Base-by-base conservation (phyloP, 192 early-diverging fungal genomes). In the Entomortierella chlamydospora region DNA sequence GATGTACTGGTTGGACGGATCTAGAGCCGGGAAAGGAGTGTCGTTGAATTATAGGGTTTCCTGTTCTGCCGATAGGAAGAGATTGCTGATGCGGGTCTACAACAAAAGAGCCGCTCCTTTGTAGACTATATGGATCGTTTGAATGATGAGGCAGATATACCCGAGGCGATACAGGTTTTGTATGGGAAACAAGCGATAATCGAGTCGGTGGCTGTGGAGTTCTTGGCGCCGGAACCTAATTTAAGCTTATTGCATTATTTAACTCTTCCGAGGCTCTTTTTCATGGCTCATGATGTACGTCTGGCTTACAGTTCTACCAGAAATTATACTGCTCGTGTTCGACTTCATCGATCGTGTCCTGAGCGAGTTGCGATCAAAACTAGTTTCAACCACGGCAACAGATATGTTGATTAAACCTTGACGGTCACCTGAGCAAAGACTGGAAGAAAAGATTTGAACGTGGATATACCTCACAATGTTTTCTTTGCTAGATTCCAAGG, bases 291-390 rank as follows among this genome's bases (percentile, higher is more conserved):
- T n/a, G 17, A 50, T 4, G 18, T 17, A 17, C 3, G 22, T 50
- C 15, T 50, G 15, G 4, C 53, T 23, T 71, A 71, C 69, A 34
- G 30, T 28, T 45, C 56, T 34, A 15, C 53, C 28, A n/a, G 53
- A 45, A 12, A 30, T 26, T 6, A 33, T 41, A 49, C 39, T 62
- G 20, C 69, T 47, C 30, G 25, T 22, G 15, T 52, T 61, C 1
- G 69, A 71, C 10, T 31, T 62, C 11, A 42, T 11, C n/a, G 69
- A 71, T 6, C 43, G 69, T 15, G 69, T 29, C 28, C 69, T 71
- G 37, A 67, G 49, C 13, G 33, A 43, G 34, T 0, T 20, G 2
- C 11, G 29, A 50, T 33, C 20, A 18, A 26, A 18, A 20, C 9
- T 42, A 25, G 25, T 22, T 15, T 50, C 47, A 17, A 50, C n/a